Conservation (phyloP, 768 basidiomycete genomes). For the Leccinum disarticulatum region DNA sequence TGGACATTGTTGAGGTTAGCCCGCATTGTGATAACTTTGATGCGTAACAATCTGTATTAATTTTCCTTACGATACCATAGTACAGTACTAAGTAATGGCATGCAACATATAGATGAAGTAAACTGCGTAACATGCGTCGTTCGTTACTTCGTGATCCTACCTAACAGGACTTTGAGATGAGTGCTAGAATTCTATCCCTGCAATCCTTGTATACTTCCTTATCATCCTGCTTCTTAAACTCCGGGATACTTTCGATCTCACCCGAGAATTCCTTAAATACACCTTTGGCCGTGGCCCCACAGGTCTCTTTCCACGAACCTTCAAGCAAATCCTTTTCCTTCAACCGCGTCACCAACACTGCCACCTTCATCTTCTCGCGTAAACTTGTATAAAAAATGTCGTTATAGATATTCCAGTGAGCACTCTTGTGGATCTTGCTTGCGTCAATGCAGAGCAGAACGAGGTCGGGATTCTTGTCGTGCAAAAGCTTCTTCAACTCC, state of each 20-base stretch:
- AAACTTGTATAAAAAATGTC: slow-evolving; percentile 17
- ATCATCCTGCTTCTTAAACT: slow-evolving; percentile 14
- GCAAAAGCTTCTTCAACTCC: slow-evolving; percentile 19
- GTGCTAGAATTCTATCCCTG: slow-evolving; percentile 20
- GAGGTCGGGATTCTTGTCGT: slow-evolving; percentile 13
- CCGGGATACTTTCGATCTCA: slow-evolving; percentile 23
- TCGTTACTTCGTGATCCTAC: background rate
- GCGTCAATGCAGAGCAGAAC: slow-evolving; percentile 24
- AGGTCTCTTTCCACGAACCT: slow-evolving; percentile 19
- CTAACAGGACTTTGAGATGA: slow-evolving; percentile 10
- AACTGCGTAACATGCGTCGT: background rate
- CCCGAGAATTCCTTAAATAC: slow-evolving; percentile 15
- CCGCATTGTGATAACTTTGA: slow-evolving; percentile 2
- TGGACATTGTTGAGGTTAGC: background rate
- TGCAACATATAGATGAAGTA: slow-evolving; percentile 3
- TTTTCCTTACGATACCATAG: background rate
- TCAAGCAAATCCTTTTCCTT: slow-evolving; percentile 1
- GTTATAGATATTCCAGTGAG: slow-evolving; percentile 23
- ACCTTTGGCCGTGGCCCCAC: slow-evolving; percentile 6
- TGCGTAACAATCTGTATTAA: background rate
- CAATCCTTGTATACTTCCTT: slow-evolving; percentile 14
- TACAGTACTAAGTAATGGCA: background rate
- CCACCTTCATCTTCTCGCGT: slow-evolving; percentile 14
- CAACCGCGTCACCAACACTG: slow-evolving; percentile 19
- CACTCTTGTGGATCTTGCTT: slow-evolving; percentile 15